Evolutionary conservation across 2,329 filamentous ascomycete genomes (phyloP), one percentile per base, ranked within the genome.

Genomic region (Colletotrichum sp.): DNA sequence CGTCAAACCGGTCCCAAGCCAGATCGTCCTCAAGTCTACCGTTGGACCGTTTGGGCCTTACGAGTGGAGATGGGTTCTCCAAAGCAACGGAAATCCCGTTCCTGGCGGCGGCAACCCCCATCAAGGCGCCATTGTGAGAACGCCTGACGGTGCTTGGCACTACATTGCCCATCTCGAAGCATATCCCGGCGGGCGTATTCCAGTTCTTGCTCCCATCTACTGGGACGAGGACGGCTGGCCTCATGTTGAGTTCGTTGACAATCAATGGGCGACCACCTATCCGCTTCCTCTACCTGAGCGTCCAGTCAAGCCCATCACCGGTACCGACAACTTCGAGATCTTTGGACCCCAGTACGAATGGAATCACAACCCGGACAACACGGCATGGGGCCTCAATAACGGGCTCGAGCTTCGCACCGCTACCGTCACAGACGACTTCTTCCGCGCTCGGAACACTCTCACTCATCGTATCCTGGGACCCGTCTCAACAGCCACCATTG

Each of bases 331-430:
- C 10, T 48, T 48, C 10, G n/a, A 48, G 6, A 48, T 10, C 3
- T 48, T 48, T 0, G 43, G 43, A 12, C 10, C n/a, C n/a, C 43
- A 48, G n/a, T 48, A 48, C 43, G 43, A 48, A n/a, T 48, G 43
- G n/a, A 48, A 48, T 13, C 43, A 48, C 6, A 48, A 48, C 8
- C 43, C 43, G 6, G 43, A 21, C n/a, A 48, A 21, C 12, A 48
- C 43, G 43, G 43, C 43, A 48, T 48, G 43, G 43, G 1, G 0
- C 10, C 0, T 48, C 43, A 8, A 48, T 0, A 48, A 21, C 0
- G 43, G 43, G 3, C 43, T 48, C 10, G 43, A 48, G 43, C 43
- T 48, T 48, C 43, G n/a, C n/a, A 48, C 43, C 0, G 43, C 43
- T 1, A 48, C 43, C 1, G 43, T 48, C n/a, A 48, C 43, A 13